Percentiles rank a stretch among this genome's conserved stretches.
phyloP scores from a whole-genome alignment of 768 basidiomycete genomes.

The Arthromyces matolae region DNA sequence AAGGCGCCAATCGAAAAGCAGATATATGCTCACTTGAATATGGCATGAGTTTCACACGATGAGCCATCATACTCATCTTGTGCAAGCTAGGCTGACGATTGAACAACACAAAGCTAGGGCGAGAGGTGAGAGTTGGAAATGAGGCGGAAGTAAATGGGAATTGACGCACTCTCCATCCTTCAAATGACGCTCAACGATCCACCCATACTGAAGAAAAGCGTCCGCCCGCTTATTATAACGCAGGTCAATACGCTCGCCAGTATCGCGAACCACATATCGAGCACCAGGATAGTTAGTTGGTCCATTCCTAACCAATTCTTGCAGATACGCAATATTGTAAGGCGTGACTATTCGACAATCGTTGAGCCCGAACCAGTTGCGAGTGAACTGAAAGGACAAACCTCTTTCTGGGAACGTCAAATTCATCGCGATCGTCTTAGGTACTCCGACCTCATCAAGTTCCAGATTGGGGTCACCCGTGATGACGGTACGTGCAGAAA shows the following conservation, averaged over 20 bases:
- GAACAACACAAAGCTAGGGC: constrained; percentile 79
- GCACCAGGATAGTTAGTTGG: constrained; percentile 95
- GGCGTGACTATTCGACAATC: constrained; percentile 76
- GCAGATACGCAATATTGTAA: constrained; percentile 92
- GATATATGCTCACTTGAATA: constrained; percentile 78
- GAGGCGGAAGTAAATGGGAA: constrained; percentile 1
- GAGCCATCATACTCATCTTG: constrained; percentile 99
- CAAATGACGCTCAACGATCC: constrained; percentile 96
- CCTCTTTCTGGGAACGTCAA: constrained; percentile 96
- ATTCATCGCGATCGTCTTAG: constrained; percentile 93
- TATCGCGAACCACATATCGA: constrained; percentile 94
- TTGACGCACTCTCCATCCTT: constrained; percentile 94
- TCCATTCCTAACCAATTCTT: constrained; percentile 92
- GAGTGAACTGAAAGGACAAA: constrained; percentile 28
- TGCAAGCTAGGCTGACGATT: constrained; percentile 98
- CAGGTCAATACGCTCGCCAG: constrained; percentile 94
- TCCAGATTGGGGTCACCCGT: constrained; percentile 98
- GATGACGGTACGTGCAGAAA: constrained; percentile 98
- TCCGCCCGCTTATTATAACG: constrained; percentile 95
- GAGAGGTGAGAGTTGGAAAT: background rate
- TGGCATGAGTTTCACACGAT: constrained; percentile 94
- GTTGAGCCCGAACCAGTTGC: constrained; percentile 6
- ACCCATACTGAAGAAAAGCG: constrained; percentile 94
- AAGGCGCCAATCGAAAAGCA: background rate
- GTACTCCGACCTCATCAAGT: constrained; percentile 96